Percentiles rank a stretch among this genome's conserved stretches.
Conservation (phyloP, 495 filamentous ascomycete genomes). For the Penicilliopsis zonata region DNA sequence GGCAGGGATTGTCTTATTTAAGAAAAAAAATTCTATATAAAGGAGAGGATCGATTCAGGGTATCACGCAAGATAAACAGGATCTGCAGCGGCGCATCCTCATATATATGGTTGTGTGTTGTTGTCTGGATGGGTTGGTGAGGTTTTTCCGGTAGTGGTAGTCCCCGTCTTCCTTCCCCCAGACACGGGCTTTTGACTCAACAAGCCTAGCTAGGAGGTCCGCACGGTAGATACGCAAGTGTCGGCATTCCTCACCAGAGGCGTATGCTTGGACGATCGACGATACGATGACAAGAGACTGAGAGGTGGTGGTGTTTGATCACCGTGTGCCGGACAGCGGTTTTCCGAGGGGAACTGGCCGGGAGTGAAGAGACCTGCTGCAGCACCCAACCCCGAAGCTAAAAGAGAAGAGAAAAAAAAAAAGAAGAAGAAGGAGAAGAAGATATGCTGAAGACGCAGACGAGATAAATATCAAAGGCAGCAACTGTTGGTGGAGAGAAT, state of each 20-base stretch:
- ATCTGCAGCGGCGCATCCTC: slow-evolving; percentile 1
- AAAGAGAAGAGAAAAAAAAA: slow-evolving; percentile 1
- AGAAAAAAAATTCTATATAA: too few relatives aligned
- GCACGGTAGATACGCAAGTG: slow-evolving; percentile 15
- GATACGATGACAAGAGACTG: slow-evolving; percentile 6
- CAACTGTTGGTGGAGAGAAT: too few relatives aligned
- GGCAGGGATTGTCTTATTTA: too few relatives aligned
- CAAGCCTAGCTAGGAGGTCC: slow-evolving; percentile 20
- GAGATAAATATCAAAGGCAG: too few relatives aligned
- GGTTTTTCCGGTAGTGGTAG: too few relatives aligned
- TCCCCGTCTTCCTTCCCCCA: neutral
- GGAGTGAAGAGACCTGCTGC: slow-evolving; percentile 25
- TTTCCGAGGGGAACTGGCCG: slow-evolving; percentile 4
- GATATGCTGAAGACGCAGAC: too few relatives aligned
- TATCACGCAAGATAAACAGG: neutral
- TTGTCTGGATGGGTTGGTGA: neutral
- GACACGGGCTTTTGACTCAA: slow-evolving; percentile 12
- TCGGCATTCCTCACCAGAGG: slow-evolving; percentile 25
- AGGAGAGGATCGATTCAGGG: too few relatives aligned
- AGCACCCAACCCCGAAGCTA: slow-evolving; percentile 12
- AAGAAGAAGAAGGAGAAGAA: slow-evolving; percentile 2
- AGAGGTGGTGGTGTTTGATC: slow-evolving; percentile 3
- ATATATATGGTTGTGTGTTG: neutral
- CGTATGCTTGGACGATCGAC: too few relatives aligned
- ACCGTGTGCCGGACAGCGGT: slow-evolving; percentile 27